A percentile compares a stretch with the other conserved stretches of the same genome.
phyloP scores from a whole-genome alignment of 2,329 filamentous ascomycete species.

The Hortaea werneckii region DNA sequence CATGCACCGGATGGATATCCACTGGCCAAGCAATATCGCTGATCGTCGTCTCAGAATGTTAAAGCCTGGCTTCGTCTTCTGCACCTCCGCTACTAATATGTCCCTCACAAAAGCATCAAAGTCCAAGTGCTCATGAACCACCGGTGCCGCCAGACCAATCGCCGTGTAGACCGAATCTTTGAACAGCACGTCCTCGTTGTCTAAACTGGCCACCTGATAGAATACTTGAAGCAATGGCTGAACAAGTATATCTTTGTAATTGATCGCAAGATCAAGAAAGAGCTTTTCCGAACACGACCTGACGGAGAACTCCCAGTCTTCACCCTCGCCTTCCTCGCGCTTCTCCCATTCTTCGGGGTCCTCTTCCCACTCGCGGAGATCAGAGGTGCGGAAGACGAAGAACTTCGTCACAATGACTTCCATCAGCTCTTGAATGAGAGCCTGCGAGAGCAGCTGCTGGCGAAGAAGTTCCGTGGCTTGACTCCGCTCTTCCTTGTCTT shows the following conservation, averaged over 20 bases:
- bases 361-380: constrained; percentile 85
- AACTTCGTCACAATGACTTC: constrained; percentile 77
- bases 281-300: constrained; percentile 88
- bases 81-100: constrained; percentile 69
- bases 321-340: constrained; percentile 71
- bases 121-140: constrained; percentile 64
- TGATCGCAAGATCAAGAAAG: constrained; percentile 80
- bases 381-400: constrained; percentile 74
- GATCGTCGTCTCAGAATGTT: constrained; percentile 80
- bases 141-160: constrained; percentile 72
- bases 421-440: constrained; percentile 71
- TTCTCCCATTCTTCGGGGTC: constrained; percentile 95
- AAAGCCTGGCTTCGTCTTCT: constrained; percentile 55
- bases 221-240: constrained; percentile 77
- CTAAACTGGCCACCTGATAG: constrained; percentile 56
- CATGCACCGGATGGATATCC: constrained; percentile 70
- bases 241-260: constrained; percentile 74
- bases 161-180: constrained; percentile 95
- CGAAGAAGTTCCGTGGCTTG: constrained; percentile 61
- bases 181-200: constrained; percentile 61
- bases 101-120: constrained; percentile 71
- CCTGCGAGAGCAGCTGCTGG: constrained; percentile 61
- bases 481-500: constrained; percentile 67
- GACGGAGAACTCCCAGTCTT: constrained; percentile 86
- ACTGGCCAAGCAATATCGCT: constrained; percentile 79